These are phyloP conservation scores for Amanita muscaria DNA, from an alignment of 768 basidiomycete genomes.

Conservation along the genomic window DNA sequence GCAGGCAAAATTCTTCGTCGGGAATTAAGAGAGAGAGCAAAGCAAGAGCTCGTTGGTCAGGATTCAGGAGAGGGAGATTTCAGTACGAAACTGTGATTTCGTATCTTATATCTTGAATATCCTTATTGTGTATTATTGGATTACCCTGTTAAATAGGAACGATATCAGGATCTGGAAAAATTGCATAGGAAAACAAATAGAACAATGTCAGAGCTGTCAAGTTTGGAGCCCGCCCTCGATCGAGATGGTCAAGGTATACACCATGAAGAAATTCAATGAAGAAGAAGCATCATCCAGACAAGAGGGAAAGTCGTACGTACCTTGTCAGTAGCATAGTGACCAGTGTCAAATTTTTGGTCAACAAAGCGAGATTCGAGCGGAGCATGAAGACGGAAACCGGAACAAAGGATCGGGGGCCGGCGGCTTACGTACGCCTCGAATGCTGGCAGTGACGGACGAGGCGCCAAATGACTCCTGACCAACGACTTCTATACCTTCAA, in stretches of 20 bases:
- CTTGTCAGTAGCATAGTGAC: no score
- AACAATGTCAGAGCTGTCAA: conserved; percentile 63
- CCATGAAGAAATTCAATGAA: conserved; percentile 90
- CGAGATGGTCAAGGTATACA: conserved; percentile 47
- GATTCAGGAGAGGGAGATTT: conserved; percentile 27
- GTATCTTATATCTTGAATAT: no score
- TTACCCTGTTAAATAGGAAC: background rate
- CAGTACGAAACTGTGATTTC: conserved; percentile 28
- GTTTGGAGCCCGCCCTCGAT: conserved; percentile 63
- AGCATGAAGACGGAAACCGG: background rate
- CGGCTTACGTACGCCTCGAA: conserved; percentile 2
- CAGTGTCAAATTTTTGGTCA: no score
- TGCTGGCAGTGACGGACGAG: background rate
- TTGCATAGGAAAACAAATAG: no score
- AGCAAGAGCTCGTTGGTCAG: conserved; percentile 39
- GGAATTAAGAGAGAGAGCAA: conserved; percentile 61
- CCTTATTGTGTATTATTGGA: no score
- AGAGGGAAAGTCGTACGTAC: background rate
- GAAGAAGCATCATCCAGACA: conserved; percentile 46
- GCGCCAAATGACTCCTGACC: conserved; percentile 7
- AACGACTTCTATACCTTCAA: conserved; percentile 10
- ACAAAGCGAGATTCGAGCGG: no score
- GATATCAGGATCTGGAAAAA: no score
- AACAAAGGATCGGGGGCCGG: background rate
- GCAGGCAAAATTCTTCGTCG: conserved; percentile 84